Evolutionary conservation across 2,329 filamentous ascomycete genomes (phyloP).

Genomic region (Lecanicillium sp.): DNA sequence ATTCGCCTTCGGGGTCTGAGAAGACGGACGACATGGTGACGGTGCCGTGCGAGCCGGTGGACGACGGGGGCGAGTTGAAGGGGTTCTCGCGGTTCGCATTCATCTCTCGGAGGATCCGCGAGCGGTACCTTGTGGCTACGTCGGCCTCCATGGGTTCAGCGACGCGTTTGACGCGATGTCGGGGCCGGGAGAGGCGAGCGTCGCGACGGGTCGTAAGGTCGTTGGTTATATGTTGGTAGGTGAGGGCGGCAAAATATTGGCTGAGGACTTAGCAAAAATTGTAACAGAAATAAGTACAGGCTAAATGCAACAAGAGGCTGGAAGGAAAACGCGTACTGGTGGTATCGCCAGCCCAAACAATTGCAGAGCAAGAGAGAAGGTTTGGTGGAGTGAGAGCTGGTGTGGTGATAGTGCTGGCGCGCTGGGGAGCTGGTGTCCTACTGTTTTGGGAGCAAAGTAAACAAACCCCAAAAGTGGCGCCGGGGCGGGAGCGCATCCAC

Average conservation of each 20-base stretch:
- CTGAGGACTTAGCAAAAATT: too few species aligned
- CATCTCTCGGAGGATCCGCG: slow-evolving; percentile 44
- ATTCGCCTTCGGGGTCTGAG: slow-evolving; percentile 45
- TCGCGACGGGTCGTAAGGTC: background rate
- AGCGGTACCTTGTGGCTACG: slow-evolving; percentile 33
- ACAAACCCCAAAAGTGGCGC: slow-evolving; percentile 17
- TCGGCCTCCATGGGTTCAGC: slow-evolving; percentile 33
- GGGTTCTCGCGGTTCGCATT: slow-evolving; percentile 45
- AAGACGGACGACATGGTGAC: slow-evolving; percentile 47
- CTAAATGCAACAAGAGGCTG: too few species aligned
- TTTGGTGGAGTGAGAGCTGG: slow-evolving; percentile 2
- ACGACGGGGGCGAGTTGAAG: slow-evolving; percentile 51
- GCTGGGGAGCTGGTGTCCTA: slow-evolving; percentile 12
- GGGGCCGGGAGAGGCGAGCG: background rate
- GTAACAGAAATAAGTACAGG: too few species aligned
- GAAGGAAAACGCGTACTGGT: too few species aligned
- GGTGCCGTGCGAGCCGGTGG: slow-evolving; percentile 49
- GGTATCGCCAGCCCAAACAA: background rate
- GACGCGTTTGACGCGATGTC: slow-evolving; percentile 16
- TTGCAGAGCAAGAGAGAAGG: slow-evolving; percentile 11
- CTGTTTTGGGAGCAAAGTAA: slow-evolving; percentile 27
- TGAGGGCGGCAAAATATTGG: too few species aligned
- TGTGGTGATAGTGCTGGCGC: slow-evolving; percentile 7
- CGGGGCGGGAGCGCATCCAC: too few species aligned
- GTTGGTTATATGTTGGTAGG: too few species aligned